Conservation (phyloP, 2,329 filamentous ascomycete genomes). For the Fusarium fujikuroi region DNA sequence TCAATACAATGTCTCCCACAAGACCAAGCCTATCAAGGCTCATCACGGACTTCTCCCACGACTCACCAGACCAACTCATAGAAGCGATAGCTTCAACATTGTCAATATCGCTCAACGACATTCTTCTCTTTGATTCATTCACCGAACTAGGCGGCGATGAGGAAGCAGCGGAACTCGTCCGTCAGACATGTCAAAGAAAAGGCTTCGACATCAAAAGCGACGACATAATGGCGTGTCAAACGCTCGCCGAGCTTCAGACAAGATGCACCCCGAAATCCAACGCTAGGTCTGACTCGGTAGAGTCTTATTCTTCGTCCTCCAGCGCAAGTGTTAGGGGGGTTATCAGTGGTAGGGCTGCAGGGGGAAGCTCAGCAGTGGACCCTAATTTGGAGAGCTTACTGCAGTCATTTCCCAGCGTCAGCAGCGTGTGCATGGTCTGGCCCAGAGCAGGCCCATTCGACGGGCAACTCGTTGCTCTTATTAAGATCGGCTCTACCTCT, state of each 20-base stretch:
- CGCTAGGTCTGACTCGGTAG: conserved; percentile 15
- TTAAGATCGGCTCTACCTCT: conserved; percentile 51
- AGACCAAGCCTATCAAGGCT: conserved; percentile 38
- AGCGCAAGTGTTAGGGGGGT: not conserved
- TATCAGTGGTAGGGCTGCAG: conserved; percentile 20
- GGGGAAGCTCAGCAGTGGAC: conserved; percentile 11
- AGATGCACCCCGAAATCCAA: conserved; percentile 42
- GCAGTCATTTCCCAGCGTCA: conserved; percentile 53
- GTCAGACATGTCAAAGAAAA: conserved; percentile 28
- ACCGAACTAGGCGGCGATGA: conserved; percentile 56
- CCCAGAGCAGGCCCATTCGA: conserved; percentile 63
- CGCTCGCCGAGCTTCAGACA: conserved; percentile 58
- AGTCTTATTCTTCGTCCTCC: conserved; percentile 8
- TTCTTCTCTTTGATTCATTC: conserved; percentile 57
- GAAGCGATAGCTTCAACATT: conserved; percentile 52
- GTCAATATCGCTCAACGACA: conserved; percentile 44
- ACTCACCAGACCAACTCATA: conserved; percentile 47
- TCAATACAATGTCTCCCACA: conserved; percentile 8
- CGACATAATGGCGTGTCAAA: conserved; percentile 57
- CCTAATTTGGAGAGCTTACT: conserved; percentile 52
- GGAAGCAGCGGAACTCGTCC: conserved; percentile 44
- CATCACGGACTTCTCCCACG: conserved; percentile 33
- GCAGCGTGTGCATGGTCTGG: conserved; percentile 55
- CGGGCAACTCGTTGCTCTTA: conserved; percentile 59
- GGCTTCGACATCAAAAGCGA: conserved; percentile 50